Evolutionary conservation across 345 rosid species (phyloP).

Genomic region (Brassica cretica): DNA sequence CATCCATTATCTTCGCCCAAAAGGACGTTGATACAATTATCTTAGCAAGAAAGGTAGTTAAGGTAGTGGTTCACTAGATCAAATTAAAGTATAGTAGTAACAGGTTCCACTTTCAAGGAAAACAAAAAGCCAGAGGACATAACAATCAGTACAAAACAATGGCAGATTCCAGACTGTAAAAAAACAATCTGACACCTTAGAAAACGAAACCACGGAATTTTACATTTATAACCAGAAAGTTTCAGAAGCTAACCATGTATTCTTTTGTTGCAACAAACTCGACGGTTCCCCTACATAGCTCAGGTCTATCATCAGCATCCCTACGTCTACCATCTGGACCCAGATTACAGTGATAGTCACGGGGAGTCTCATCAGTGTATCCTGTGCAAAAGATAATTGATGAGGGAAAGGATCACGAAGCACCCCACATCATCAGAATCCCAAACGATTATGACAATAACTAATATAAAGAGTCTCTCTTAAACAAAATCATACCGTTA

Average conservation of each 20-base stretch:
- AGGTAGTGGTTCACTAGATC: conserved; percentile 6
- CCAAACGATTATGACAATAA: not conserved
- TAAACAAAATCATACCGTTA: conserved; percentile 9
- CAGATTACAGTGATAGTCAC: conserved; percentile 86
- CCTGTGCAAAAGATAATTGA: conserved; percentile 46
- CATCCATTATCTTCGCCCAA: conserved; percentile 12
- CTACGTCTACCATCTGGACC: conserved; percentile 94
- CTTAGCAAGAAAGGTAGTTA: conserved; percentile 12
- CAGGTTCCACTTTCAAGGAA: not conserved
- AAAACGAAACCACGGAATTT: not conserved
- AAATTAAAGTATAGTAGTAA: conserved; percentile 7
- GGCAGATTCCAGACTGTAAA: not conserved
- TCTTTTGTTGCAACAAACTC: conserved; percentile 93
- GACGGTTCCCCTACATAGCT: conserved; percentile 90
- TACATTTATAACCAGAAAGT: conserved; percentile 39
- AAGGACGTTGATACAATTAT: not conserved
- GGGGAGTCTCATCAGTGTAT: conserved; percentile 77
- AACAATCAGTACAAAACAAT: conserved; percentile 9
- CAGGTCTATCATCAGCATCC: conserved; percentile 96
- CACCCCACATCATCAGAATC: conserved; percentile 6
- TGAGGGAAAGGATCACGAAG: conserved; percentile 11
- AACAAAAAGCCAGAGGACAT: not conserved
- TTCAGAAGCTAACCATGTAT: conserved; percentile 76
- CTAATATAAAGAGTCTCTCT: not conserved
- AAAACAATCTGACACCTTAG: conserved; percentile 1